A percentile compares a stretch with the other conserved stretches of the same genome.
phyloP scores from a whole-genome alignment of 345 rosid species.

The Lepidium africanum region DNA sequence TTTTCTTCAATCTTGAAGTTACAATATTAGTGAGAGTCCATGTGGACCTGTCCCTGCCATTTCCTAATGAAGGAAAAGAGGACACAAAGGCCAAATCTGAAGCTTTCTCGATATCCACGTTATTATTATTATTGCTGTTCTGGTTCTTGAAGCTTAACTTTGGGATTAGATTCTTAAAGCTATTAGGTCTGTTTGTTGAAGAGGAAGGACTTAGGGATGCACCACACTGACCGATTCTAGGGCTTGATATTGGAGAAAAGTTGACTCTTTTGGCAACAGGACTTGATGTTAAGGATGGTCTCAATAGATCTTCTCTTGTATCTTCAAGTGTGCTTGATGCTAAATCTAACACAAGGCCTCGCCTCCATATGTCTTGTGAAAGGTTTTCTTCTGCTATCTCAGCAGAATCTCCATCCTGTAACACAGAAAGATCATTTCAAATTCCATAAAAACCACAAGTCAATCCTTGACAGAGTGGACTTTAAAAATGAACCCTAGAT shows the following conservation, averaged over 20 bases:
- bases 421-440: slow-evolving; percentile 2
- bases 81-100: slow-evolving; percentile 54
- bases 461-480: not conserved
- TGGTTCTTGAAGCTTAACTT: slow-evolving; percentile 65
- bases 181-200: slow-evolving; percentile 40
- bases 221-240: slow-evolving; percentile 31
- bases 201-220: slow-evolving; percentile 29
- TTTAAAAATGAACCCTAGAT: too few relatives aligned
- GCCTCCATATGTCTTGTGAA: slow-evolving; percentile 23
- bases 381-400: slow-evolving; percentile 74
- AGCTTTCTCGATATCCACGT: slow-evolving; percentile 69
- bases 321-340: slow-evolving; percentile 40
- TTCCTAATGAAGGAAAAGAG: slow-evolving; percentile 33
- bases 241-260: slow-evolving; percentile 79
- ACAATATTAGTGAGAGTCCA: slow-evolving; percentile 54
- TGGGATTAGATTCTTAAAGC: slow-evolving; percentile 57
- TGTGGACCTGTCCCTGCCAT: slow-evolving; percentile 47
- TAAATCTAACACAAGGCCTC: slow-evolving; percentile 38
- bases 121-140: slow-evolving; percentile 30
- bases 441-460: not conserved
- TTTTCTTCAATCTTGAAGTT: slow-evolving; percentile 41
- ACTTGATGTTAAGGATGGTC: slow-evolving; percentile 46
- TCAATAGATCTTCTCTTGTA: slow-evolving; percentile 30
- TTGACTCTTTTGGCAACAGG: slow-evolving; percentile 60
- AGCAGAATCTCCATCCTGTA: slow-evolving; percentile 40